Base-by-base conservation (phyloP, 805 yeast genomes). In the Wickerhamiella parazyma region DNA sequence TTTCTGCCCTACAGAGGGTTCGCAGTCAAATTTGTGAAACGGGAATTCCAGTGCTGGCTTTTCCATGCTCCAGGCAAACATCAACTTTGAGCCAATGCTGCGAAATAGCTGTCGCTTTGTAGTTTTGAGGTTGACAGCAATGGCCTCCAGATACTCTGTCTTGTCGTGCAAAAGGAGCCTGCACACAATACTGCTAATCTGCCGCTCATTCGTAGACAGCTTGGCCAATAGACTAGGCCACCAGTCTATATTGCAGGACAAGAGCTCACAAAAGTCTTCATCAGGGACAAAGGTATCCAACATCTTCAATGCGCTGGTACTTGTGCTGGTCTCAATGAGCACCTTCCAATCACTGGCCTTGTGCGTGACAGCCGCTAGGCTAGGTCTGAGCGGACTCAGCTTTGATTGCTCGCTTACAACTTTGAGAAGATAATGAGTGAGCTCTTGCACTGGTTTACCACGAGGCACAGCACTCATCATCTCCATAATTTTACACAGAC, bases 321-420 rank as follows among this genome's bases (percentile, higher is more conserved):
- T 17, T 16, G 29, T 28, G 35, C 40, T 36, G 10, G 45, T 18
- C 28, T 29, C 45, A 11, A 42, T 19, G 16, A 42, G 36, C 28
- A 19, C 16, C 17, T 26, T 19, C 39, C 34, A 36, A 21, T 42
- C 45, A 6, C 9, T 5, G n/a, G 21, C 28, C 5, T 6, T 36
- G 29, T 14, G 12, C 2, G 36, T 35, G 6, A 28, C 5, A n/a
- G 9, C 25, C 22, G 39, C 37, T 10, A 42, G 21, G n/a, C 22
- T 5, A 3, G 10, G 20, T 4, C 45, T 24, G 11, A 42, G 36
- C 22, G 36, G 36, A 16, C 45, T 42, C 20, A 36, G 29, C 12
- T 18, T 25, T 19, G 45, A 42, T 24, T 42, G 45, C 26, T 28
- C 29, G 19, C 17, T 21, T 1, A 42, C 25, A 4, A 29, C 26